Evolutionary conservation across 345 rosid genomes (phyloP), one percentile per base, ranked within the genome.

Genomic region (Brassica incana): DNA sequence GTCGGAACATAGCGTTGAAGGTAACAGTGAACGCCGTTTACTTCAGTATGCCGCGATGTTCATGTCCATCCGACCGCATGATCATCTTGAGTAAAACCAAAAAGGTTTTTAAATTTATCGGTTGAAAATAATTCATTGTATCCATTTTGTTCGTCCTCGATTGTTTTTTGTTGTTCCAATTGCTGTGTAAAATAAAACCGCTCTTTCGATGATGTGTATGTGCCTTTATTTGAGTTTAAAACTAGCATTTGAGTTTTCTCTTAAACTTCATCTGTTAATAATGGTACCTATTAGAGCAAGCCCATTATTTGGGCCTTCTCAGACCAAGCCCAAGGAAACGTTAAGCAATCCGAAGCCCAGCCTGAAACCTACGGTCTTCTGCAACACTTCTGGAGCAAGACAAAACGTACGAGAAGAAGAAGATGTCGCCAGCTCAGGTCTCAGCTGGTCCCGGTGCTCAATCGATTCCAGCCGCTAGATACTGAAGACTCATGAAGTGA

Each of bases 31-130:
- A 23, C 87, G 87, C 7, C 79, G 86, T 48, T 84, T 92, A 7
- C 82, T 84, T 60, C 90, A 86, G 65, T 92, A 90, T 83, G 97
- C 95, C 5, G 95, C 97, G 0, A 86, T 88, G 86, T 92, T 90
- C 84, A 85, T 90, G 97, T 90, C 97, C 48, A 69, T 92, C 15
- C 85, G 90, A 77, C 97, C 97, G 23, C 97, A 88, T 82, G 97
- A 92, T 67, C 97, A 92, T 80, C 94, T 92, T 12, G 97, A 92
- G 38, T 92, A 75, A 85, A 72, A 10, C 3, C 48, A 36, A 33
- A 1, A 12, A 8, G 20, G 30, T 36, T 6, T 10, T 45, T n/a
- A 59, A 18, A 38, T 30, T 12, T 18, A 56, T 43, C 12, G 27
- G 63, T 70, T 62, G 11, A 18, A 20, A 65, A 43, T 52, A 38